Evolutionary conservation across 2,329 filamentous ascomycete species (phyloP).

Genomic region (Xylaria hypoxylon): DNA sequence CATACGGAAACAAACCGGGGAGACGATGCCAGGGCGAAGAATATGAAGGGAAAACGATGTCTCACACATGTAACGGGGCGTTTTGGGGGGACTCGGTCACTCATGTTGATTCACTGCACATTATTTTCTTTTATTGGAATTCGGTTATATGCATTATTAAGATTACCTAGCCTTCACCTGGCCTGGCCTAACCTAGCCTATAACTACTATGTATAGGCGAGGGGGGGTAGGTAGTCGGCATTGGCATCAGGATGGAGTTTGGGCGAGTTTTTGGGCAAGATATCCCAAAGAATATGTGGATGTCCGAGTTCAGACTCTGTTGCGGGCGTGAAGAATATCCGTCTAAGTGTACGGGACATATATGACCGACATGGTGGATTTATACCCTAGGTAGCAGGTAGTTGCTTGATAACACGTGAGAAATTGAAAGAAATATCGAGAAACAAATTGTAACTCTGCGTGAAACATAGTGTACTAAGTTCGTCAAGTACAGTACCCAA

Average conservation of each 20-base stretch:
- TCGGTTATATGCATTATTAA: conserved; percentile 15
- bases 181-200: neutral
- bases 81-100: neutral
- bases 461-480: too few relatives aligned
- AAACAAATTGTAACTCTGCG: neutral
- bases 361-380: conserved; percentile 13
- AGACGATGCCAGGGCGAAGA: neutral
- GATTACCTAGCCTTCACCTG: conserved; percentile 10
- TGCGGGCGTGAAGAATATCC: neutral
- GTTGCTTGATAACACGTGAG: conserved; percentile 4
- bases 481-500: too few relatives aligned
- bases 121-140: conserved; percentile 25
- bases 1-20: neutral
- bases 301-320: neutral
- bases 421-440: neutral
- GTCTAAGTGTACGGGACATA: conserved; percentile 10
- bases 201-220: neutral
- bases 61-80: neutral
- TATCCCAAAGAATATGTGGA: conserved; percentile 10
- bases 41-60: conserved; percentile 7
- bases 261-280: conserved; percentile 7
- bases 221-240: conserved; percentile 6
- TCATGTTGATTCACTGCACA: neutral
- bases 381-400: conserved; percentile 25
- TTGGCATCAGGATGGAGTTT: conserved; percentile 25